Evolutionary conservation across 495 filamentous ascomycete genomes (phyloP), one percentile per base, ranked within the genome.

Genomic region (Penicillium ucsense): DNA sequence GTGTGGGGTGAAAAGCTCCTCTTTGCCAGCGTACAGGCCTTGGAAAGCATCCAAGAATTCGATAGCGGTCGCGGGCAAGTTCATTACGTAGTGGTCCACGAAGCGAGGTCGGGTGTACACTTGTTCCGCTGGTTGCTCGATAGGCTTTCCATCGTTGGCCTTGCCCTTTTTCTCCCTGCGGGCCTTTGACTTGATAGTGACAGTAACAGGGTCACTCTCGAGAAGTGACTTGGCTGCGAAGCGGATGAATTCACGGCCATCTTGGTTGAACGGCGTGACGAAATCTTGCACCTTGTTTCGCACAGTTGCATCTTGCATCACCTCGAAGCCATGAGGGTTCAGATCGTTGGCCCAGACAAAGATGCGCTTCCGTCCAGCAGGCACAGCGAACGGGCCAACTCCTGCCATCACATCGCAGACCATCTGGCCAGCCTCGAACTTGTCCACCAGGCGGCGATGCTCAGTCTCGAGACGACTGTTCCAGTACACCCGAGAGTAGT

Each of bases 351-450:
- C 92, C 85, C 85, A 95, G 35, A 96, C 90, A 54, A 95, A 91
- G n/a, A 88, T 85, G 39, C 79, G 78, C 64, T 84, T 89, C 70
- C 84, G 91, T 29, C 86, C 92, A 1, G 92, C 90, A 0, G 92
- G 92, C 3, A 97, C 72, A 31, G 90, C 90, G 63, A 99, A 99
- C 1, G 92, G 92, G 2, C 92, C 92, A 38, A 99, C 86, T 32
- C 92, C 92, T 6, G 91, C 90, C 92, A 99, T 99, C 49, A 96
- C 86, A 63, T 99, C 92, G 71, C 84, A 88, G 6, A 97, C 86
- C 28, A 89, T 89, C 53, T 96, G 87, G 27, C 92, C 88, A 1
- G 80, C 77, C 36, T 77, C 67, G 70, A 97, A 98, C 45, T 84
- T 70, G 39, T 78, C 68, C 47, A 94, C 78, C 7, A 99, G 68